Evolutionary conservation across 352 stramenopile genomes (phyloP), one percentile per base, ranked within the genome.

Genomic region (Globisporangium heterothallicum): DNA sequence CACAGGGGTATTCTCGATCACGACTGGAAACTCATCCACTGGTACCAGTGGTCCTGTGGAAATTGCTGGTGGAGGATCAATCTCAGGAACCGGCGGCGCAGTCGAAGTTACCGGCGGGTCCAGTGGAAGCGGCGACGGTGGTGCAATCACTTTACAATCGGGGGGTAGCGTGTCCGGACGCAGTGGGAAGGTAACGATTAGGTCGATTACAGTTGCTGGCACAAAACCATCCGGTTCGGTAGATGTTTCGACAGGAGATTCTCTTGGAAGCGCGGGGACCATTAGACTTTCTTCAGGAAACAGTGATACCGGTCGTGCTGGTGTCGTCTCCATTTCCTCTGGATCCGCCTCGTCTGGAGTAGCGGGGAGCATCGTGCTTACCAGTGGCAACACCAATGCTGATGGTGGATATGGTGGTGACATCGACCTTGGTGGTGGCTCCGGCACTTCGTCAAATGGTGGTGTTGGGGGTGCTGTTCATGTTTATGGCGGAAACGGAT

Each of bases 41-140:
- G 64, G 74, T 4, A 63, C 68, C 0, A 81, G 68, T 41, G 81
- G 81, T 36, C 44, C 38, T 26, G 74, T 92, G 25, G 45, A 51
- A 57, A 50, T 92, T 26, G 24, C 26, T 36, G 85, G 74, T 25
- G 83, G 83, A 12, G 51, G 56, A 42, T 73, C 74, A 18, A 53
- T 50, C 9, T 65, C 54, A 26, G 80, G 82, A 13, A 46, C 47
- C 45, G 70, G 63, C 19, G 74, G 74, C 19, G 40, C 27, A 43
- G 52, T 88, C 24, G 52, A 42, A 8, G 27, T 85, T 18, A 56
- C 55, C 13, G 74, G 61, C 44, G 74, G 74, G 40, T 41, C 22
- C 21, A 81, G 74, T 30, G 24, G 46, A n/a, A 57, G 42, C 40
- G 69, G 40, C 12, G 12, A 42, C 12, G 59, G 59, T 22, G 59